Base-by-base conservation (phyloP, 129 eudicot genomes). In the Apium graveolens region DNA sequence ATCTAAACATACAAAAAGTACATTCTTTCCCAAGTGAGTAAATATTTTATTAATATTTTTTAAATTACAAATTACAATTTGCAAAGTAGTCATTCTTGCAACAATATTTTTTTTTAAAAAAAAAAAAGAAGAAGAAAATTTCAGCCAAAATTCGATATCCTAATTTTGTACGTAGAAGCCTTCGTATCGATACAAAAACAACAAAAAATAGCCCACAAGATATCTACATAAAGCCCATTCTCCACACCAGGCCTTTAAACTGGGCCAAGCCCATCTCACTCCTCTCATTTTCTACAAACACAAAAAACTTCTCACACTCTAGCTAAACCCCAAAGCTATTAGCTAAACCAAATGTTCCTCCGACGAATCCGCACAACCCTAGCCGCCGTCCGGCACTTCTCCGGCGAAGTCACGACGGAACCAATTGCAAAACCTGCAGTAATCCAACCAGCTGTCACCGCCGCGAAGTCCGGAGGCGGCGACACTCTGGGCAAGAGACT, bases 401-500 rank as follows among this genome's bases (percentile, higher is more conserved):
- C 77, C 60, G 57, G 55, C 77, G 77, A 29, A 74, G 38, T 49
- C 13, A 20, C 77, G 60, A 26, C 49, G 77, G 60, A 74, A 24
- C 26, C 57, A 27, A 17, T 9, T 8, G 1, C 14, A 7, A 45
- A 44, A 48, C n/a, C 82, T 1, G 3, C 37, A 18, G 11, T 24
- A n/a, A 53, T 6, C 13, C 27, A 79, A 11, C 78, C 41, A 2
- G 76, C 39, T 57, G 7, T 76, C 69, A 42, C 81, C 81, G 31
- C 62, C n/a, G 55, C 78, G 42, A 85, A 75, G 49, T 5, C 78
- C 42, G 80, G 78, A 5, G 88, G 91, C 78, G 70, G 89, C 74
- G 97, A 94, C 78, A 91, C 96, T 1, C 86, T 94, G 34, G 96
- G 89, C 38, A 82, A 88, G 80, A 76, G 97, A 75, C 92, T 94